phyloP scores from a whole-genome alignment of 768 basidiomycete genomes.

The Wakefieldia striispora region DNA sequence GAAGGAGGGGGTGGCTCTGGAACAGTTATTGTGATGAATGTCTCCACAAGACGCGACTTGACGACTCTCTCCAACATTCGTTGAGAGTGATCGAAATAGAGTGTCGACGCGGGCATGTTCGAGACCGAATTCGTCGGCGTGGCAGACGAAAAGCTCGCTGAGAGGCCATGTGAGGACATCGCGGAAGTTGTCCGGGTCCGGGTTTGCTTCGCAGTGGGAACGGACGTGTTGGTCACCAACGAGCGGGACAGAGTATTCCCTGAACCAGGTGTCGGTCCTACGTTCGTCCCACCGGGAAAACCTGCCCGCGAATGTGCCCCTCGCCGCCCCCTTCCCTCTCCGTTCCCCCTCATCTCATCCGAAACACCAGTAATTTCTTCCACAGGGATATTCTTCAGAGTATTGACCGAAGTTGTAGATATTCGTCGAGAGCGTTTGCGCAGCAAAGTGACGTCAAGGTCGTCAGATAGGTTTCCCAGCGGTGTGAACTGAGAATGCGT shows the following conservation, averaged over 20 bases:
- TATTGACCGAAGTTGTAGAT: constrained; percentile 56
- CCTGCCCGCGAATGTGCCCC: constrained; percentile 47
- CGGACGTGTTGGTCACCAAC: constrained; percentile 14
- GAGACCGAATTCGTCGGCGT: constrained; percentile 5
- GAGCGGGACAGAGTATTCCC: constrained; percentile 18
- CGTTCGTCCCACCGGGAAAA: constrained; percentile 29
- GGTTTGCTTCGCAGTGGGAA: constrained; percentile 34
- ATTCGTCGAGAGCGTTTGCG: constrained; percentile 59
- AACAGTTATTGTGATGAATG: constrained; percentile 62
- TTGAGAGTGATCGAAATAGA: constrained; percentile 65
- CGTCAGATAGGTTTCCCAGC: constrained; percentile 62
- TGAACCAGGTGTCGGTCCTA: constrained; percentile 6
- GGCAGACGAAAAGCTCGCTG: constrained; percentile 8
- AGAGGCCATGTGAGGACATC: constrained; percentile 39
- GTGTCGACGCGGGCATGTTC: constrained; percentile 24
- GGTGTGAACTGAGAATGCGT: constrained; percentile 58
- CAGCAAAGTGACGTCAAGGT: constrained; percentile 60
- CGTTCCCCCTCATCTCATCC: constrained; percentile 25
- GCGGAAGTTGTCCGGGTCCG: constrained; percentile 53
- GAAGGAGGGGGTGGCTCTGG: constrained; percentile 25
- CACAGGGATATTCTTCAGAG: constrained; percentile 43
- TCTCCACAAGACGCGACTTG: constrained; percentile 71
- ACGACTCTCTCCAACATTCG: constrained; percentile 67
- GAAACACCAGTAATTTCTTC: constrained; percentile 39
- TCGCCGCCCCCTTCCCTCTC: constrained; percentile 39